Conservation (phyloP, 2,329 filamentous ascomycete genomes). For the Monosporascus sp. region DNA sequence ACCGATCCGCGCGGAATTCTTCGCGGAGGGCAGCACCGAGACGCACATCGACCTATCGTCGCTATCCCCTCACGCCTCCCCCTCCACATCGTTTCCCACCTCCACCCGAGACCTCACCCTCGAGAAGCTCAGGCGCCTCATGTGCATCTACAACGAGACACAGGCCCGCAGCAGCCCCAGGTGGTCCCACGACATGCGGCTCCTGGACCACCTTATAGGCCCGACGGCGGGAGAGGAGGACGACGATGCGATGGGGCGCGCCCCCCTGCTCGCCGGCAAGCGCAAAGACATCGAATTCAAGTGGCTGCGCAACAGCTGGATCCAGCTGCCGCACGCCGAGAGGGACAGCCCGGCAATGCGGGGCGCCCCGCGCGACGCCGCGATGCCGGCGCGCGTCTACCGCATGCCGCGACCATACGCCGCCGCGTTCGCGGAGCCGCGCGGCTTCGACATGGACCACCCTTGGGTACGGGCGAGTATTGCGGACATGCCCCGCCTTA, state of each 20-base stretch:
- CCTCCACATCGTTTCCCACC: background rate
- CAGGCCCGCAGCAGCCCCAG: background rate
- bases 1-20: background rate
- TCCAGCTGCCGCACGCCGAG: background rate
- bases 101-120: background rate
- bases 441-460: background rate
- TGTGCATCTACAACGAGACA: background rate
- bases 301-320: background rate
- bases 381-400: background rate
- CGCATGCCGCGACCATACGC: background rate
- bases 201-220: too few relatives aligned
- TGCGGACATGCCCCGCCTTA: background rate
- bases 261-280: background rate
- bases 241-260: too few relatives aligned
- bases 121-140: background rate
- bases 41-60: background rate
- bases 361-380: background rate
- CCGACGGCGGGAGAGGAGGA: too few relatives aligned
- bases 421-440: background rate
- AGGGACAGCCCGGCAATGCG: background rate
- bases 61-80: background rate
- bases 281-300: background rate
- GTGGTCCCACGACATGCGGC: too few relatives aligned
- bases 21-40: background rate
- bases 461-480: background rate